Conservation (phyloP, 2,329 filamentous ascomycete species). For the Fusarium pilosicola region DNA sequence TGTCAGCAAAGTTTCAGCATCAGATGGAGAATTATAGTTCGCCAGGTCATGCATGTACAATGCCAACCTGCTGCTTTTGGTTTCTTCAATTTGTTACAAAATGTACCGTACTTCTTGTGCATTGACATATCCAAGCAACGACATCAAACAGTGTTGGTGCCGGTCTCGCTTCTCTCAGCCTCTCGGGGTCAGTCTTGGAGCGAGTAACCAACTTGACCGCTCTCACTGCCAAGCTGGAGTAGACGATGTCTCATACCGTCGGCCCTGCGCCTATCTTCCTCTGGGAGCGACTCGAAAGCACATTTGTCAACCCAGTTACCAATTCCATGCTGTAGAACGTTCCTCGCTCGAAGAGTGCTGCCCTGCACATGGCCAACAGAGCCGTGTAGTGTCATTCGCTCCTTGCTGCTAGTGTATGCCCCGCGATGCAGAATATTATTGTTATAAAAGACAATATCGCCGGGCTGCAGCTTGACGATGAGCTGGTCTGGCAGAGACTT, state of each 20-base stretch:
- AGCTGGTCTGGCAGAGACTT: conserved; percentile 69
- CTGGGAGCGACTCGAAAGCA: conserved; percentile 62
- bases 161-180: not conserved
- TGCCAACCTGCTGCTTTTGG: not conserved
- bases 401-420: conserved; percentile 66
- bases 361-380: conserved; percentile 71
- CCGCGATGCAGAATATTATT: conserved; percentile 87
- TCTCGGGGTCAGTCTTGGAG: conserved; percentile 65
- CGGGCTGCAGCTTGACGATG: conserved; percentile 72
- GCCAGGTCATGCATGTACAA: not conserved
- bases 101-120: not conserved
- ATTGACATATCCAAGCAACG: not conserved
- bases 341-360: conserved; percentile 68
- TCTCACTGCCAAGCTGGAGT: conserved; percentile 68
- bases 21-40: not conserved
- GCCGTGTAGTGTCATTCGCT: conserved; percentile 78
- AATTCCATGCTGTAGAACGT: conserved; percentile 80
- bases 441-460: conserved; percentile 88
- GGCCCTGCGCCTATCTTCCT: conserved; percentile 59
- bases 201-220: conserved; percentile 72
- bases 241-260: conserved; percentile 72
- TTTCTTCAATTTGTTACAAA: not conserved
- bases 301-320: conserved; percentile 71
- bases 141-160: conserved; percentile 21
- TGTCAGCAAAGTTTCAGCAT: not conserved